Evolutionary conservation across 495 filamentous ascomycete genomes (phyloP).

Genomic region (Trichoderma erinaceum): DNA sequence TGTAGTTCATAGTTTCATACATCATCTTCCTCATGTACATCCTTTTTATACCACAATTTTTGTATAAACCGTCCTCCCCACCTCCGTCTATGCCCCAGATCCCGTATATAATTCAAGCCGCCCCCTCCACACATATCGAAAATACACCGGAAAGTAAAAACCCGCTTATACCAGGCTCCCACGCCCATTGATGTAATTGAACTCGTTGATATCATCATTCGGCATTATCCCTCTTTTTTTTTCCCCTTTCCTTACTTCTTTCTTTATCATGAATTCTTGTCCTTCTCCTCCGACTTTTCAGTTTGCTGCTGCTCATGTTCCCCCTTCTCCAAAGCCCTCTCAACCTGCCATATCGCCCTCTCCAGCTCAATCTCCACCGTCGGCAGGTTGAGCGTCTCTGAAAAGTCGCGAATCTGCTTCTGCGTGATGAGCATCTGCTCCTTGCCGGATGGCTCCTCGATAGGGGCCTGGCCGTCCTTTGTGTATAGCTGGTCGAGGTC

Average conservation of each 20-base stretch:
- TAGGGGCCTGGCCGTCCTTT: slow-evolving; percentile 22
- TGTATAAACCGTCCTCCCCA: not conserved
- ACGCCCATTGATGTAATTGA: not conserved
- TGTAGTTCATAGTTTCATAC: not conserved
- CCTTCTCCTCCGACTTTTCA: slow-evolving; percentile 14
- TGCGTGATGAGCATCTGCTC: slow-evolving; percentile 56
- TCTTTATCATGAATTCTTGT: not conserved
- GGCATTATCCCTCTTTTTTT: not conserved
- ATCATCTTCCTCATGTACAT: not conserved
- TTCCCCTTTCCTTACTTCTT: not conserved
- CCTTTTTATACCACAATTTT: not conserved
- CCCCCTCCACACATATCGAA: not conserved
- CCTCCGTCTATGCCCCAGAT: not conserved
- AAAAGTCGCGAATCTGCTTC: slow-evolving; percentile 57
- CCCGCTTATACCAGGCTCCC: not conserved
- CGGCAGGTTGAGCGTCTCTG: slow-evolving; percentile 66
- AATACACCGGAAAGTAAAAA: not conserved
- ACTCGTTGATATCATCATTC: not conserved
- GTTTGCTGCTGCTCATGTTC: slow-evolving; percentile 27
- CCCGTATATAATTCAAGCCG: not conserved
- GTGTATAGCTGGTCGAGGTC: slow-evolving; percentile 70
- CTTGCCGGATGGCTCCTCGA: slow-evolving; percentile 29
- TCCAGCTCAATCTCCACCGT: slow-evolving; percentile 85
- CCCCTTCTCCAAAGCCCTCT: slow-evolving; percentile 54
- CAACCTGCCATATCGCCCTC: slow-evolving; percentile 80